Percentiles rank a stretch among this genome's conserved stretches.
Evolutionary conservation across 495 filamentous ascomycete genomes (phyloP).

Genomic region (Penicillium lividum): DNA sequence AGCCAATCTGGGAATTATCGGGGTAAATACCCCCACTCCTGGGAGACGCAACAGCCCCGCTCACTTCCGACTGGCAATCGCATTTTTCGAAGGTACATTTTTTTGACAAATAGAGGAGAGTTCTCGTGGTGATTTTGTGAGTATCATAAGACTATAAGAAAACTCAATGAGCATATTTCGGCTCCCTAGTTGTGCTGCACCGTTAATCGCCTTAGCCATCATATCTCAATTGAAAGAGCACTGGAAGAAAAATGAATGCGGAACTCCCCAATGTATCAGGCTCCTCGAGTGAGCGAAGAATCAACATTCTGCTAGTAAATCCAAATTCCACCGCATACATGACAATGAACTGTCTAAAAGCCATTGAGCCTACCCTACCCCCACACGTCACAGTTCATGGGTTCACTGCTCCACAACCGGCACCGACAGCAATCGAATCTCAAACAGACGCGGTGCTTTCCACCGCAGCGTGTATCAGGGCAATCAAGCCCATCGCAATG

Average conservation of each 20-base stretch:
- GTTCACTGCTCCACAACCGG: constrained; percentile 7
- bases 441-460: constrained; percentile 7
- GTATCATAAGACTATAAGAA: too few species aligned
- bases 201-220: too few species aligned
- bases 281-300: neutral
- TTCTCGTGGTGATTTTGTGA: too few species aligned
- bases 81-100: too few species aligned
- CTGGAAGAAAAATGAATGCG: too few species aligned
- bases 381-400: constrained; percentile 6
- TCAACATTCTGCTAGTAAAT: constrained; percentile 6
- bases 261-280: constrained; percentile 3
- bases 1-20: neutral
- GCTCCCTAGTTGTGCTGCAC: too few species aligned
- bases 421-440: constrained; percentile 7
- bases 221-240: too few species aligned
- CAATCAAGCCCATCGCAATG: neutral
- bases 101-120: too few species aligned
- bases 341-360: constrained; percentile 6
- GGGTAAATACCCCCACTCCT: constrained; percentile 5
- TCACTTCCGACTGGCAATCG: too few species aligned
- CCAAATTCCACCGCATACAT: constrained; percentile 7
- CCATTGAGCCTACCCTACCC: constrained; percentile 4
- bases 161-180: too few species aligned
- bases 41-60: too few species aligned
- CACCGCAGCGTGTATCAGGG: constrained; percentile 3